These are phyloP conservation scores for Ammopiptanthus mongolicus DNA, from an alignment of 306 rosid species.

Conservation along the genomic window DNA sequence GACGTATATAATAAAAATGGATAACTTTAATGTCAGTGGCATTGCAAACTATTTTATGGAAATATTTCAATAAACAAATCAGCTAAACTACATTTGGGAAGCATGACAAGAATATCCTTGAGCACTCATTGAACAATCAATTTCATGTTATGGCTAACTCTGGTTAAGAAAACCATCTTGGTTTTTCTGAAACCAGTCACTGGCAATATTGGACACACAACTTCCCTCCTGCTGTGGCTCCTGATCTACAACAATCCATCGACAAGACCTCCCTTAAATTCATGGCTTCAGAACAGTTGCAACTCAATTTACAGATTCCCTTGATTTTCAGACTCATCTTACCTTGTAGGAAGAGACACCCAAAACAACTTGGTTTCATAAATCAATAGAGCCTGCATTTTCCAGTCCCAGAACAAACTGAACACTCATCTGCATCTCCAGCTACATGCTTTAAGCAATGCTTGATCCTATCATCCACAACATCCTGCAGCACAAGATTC, in stretches of 20 bases:
- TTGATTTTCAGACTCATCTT: background rate
- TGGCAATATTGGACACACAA: background rate
- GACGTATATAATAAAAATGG: background rate
- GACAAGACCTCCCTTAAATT: background rate
- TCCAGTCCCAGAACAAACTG: slow-evolving; percentile 78
- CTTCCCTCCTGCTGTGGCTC: background rate
- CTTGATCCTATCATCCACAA: slow-evolving; percentile 70
- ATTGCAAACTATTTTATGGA: background rate
- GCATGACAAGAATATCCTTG: background rate
- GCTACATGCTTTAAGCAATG: slow-evolving; percentile 72
- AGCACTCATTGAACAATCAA: background rate
- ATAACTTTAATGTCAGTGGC: background rate
- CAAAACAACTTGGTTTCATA: background rate
- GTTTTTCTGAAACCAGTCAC: background rate
- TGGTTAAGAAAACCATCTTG: background rate
- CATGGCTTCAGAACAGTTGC: slow-evolving; percentile 6
- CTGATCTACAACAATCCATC: background rate
- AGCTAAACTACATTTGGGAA: background rate
- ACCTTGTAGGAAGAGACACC: background rate
- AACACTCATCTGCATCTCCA: slow-evolving; percentile 76
- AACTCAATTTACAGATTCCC: slow-evolving; percentile 3
- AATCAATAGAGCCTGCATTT: slow-evolving; percentile 61
- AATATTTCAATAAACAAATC: background rate
- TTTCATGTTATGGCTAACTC: background rate
- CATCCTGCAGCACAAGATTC: slow-evolving; percentile 59